These are phyloP conservation scores for Rosellinia necatrix DNA, from an alignment of 2,329 filamentous ascomycete genomes.

Conservation along the genomic window DNA sequence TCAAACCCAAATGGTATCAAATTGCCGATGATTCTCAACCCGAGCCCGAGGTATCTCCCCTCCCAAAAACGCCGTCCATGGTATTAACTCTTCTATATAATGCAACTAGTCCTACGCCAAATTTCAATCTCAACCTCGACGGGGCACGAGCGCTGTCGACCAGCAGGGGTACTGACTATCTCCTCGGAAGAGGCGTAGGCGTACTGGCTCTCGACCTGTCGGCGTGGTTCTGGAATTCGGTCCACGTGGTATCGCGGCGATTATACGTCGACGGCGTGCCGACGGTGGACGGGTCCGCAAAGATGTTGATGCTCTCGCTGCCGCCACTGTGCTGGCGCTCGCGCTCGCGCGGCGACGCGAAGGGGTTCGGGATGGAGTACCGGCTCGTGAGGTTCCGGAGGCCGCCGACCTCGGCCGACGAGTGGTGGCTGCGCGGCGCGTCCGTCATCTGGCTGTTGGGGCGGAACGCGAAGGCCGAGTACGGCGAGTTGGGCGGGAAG, in stretches of 20 bases:
- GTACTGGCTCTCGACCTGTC: conserved; percentile 17
- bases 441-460: conserved; percentile 32
- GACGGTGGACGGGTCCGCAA: conserved; percentile 36
- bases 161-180: not conserved
- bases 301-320: conserved; percentile 38
- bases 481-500: conserved; percentile 35
- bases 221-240: conserved; percentile 33
- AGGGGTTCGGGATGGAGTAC: conserved; percentile 9
- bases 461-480: conserved; percentile 30
- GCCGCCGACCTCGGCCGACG: conserved; percentile 37
- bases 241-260: conserved; percentile 35
- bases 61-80: conserved; percentile 9
- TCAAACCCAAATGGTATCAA: conserved; percentile 19
- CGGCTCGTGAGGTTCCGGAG: conserved; percentile 36
- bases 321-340: conserved; percentile 27
- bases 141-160: not conserved
- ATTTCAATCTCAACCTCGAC: not conserved
- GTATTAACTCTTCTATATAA: not conserved
- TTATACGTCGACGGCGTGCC: conserved; percentile 12
- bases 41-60: not conserved
- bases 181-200: conserved; percentile 23
- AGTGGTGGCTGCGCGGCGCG: conserved; percentile 36
- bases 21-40: not conserved
- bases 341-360: conserved; percentile 8
- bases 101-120: too few relatives aligned